Conservation (phyloP, 495 filamentous ascomycete species). For the Talaromyces nanjingensis region DNA sequence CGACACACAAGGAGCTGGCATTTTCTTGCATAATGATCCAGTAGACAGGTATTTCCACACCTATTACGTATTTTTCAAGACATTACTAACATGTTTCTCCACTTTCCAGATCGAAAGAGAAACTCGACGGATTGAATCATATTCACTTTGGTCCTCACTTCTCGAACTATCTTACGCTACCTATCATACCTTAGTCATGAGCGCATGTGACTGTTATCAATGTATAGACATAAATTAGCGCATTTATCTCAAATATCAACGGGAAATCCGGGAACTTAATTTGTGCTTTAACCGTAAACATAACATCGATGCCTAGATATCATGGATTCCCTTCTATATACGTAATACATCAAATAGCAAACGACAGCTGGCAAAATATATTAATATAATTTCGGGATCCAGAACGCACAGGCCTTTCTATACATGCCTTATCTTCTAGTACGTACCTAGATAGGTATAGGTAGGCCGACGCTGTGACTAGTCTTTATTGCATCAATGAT, state of each 20-base stretch:
- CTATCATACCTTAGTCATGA: neutral
- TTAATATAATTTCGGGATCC: too few relatives aligned
- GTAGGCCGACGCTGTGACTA: too few relatives aligned
- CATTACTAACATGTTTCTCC: neutral
- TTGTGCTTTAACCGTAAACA: too few relatives aligned
- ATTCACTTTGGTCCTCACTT: slow-evolving; percentile 8
- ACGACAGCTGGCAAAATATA: too few relatives aligned
- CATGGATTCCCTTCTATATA: too few relatives aligned
- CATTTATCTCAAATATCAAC: neutral
- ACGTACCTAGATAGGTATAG: too few relatives aligned
- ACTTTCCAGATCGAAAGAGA: slow-evolving; percentile 4
- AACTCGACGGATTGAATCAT: slow-evolving; percentile 8
- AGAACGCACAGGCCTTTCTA: too few relatives aligned
- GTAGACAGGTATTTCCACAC: neutral
- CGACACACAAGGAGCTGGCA: slow-evolving; percentile 32
- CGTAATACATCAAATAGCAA: too few relatives aligned
- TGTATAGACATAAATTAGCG: neutral
- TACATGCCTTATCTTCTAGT: too few relatives aligned
- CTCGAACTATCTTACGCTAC: slow-evolving; percentile 1
- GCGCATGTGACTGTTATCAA: neutral
- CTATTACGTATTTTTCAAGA: neutral
- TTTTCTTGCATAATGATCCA: slow-evolving; percentile 8
- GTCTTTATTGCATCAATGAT: too few relatives aligned
- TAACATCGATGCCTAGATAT: too few relatives aligned
- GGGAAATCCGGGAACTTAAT: too few relatives aligned